Evolutionary conservation across 2,329 filamentous ascomycete species (phyloP), one percentile per base, ranked within the genome.

Genomic region (Akanthomyces uredinophilus): DNA sequence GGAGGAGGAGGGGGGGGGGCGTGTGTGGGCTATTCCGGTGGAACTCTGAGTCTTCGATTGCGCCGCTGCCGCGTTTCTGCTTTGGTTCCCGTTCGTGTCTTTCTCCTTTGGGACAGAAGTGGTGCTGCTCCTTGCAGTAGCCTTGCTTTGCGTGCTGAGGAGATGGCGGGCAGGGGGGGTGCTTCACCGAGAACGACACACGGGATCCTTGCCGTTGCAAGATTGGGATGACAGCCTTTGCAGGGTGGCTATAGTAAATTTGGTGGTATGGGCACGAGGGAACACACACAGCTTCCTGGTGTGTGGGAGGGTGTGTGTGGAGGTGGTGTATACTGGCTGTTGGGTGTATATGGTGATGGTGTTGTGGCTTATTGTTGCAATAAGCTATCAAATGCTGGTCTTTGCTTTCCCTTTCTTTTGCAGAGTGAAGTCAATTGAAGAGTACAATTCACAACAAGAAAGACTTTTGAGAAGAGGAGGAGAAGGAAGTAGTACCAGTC

Each of bases 1-100:
- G n/a, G n/a, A 43, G 20, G 37, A 22, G 27, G 13, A 10, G 29
- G 44, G 32, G 27, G 60, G 44, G 32, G 27, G 60, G 63, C 49
- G 58, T 46, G 62, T 57, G 70, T 66, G 72, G 70, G 70, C 74
- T 29, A 73, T 20, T 46, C 41, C 39, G 32, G 74, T 76, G 74
- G 74, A 75, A 76, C 74, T 74, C 32, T 59, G 29, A 39, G 44
- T 49, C 35, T 39, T 53, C 39, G 49, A 51, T 53, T 54, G 50
- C 58, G 50, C 50, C 50, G 58, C 43, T 47, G 49, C 58, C 50
- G 49, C 41, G 58, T 32, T 44, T 60, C 24, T 60, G 44, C 57
- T 52, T 52, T 35, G 72, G 67, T 66, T 61, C 35, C 22, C 44
- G 24, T 37, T 50, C 22, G 59, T 18, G 51, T 61, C 59, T 54